These are phyloP conservation scores for Trichoderma gamsii DNA, from an alignment of 495 filamentous ascomycete genomes.

Conservation along the genomic window DNA sequence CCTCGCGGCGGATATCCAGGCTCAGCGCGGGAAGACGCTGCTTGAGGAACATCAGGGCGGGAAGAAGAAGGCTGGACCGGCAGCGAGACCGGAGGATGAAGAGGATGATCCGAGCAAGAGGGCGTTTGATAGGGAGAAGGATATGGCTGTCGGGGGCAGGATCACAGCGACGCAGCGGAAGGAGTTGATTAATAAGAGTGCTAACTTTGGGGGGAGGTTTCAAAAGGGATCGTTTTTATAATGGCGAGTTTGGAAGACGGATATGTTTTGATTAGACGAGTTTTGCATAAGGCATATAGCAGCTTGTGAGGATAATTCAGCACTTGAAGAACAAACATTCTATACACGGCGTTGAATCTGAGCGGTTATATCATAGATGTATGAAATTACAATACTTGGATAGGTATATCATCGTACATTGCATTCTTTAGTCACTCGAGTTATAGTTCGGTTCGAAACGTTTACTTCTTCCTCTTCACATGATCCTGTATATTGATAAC, in stretches of 20 bases:
- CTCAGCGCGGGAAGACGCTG: conserved; percentile 56
- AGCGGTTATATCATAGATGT: background rate
- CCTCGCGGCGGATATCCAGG: conserved; percentile 34
- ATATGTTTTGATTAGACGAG: background rate
- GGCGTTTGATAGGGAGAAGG: conserved; percentile 90
- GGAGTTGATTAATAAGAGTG: conserved; percentile 73
- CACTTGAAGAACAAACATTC: too few species aligned
- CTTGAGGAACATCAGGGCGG: conserved; percentile 53
- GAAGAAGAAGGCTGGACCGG: conserved; percentile 16
- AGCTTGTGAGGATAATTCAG: too few species aligned
- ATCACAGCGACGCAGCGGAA: conserved; percentile 68
- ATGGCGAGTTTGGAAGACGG: conserved; percentile 27
- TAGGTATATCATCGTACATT: background rate
- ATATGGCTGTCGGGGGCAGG: conserved; percentile 71
- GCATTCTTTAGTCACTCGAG: background rate
- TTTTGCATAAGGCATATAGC: background rate
- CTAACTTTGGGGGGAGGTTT: conserved; percentile 79
- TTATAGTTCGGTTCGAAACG: background rate
- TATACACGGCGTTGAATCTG: too few species aligned
- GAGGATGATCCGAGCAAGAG: conserved; percentile 89
- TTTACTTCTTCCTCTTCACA: background rate
- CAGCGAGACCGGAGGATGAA: conserved; percentile 44
- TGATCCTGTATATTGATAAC: conserved; percentile 10
- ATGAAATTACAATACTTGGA: too few species aligned
- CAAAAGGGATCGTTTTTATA: conserved; percentile 70